Conservation (phyloP, 2,329 filamentous ascomycete species). For the Elsinoe fawcettii region DNA sequence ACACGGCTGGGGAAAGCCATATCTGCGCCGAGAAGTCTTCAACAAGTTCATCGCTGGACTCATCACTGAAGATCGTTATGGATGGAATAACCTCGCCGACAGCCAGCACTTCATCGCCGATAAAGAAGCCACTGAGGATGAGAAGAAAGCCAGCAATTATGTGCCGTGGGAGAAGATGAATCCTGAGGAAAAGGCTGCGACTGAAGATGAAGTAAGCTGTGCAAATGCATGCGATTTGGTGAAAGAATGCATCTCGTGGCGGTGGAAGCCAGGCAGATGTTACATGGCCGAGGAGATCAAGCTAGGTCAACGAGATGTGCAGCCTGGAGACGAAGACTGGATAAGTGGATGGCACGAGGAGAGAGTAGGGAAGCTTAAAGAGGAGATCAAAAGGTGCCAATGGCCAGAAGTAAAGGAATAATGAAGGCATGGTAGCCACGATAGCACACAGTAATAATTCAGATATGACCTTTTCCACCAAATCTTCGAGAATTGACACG, state of each 20-base stretch:
- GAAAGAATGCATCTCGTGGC: slow-evolving; percentile 30
- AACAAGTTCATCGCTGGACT: slow-evolving; percentile 27
- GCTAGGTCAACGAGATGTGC: slow-evolving; percentile 27
- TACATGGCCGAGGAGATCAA: slow-evolving; percentile 27
- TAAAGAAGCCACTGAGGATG: slow-evolving; percentile 19
- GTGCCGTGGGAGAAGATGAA: slow-evolving; percentile 17
- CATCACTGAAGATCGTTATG: slow-evolving; percentile 25
- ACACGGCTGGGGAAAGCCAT: slow-evolving; percentile 27
- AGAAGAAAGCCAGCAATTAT: neutral
- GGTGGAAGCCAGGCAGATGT: slow-evolving; percentile 28
- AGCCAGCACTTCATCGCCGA: slow-evolving; percentile 23
- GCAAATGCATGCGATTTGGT: slow-evolving; percentile 23
- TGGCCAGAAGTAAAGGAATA: neutral
- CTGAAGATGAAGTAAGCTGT: slow-evolving; percentile 20
- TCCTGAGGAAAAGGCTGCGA: slow-evolving; percentile 15
- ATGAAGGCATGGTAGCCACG: neutral
- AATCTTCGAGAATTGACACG: neutral
- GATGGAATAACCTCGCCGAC: slow-evolving; percentile 30
- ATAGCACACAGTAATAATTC: too few relatives aligned
- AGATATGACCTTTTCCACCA: too few relatives aligned
- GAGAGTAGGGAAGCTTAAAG: slow-evolving; percentile 17
- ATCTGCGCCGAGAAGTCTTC: slow-evolving; percentile 29
- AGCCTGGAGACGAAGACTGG: slow-evolving; percentile 25
- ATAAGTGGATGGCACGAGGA: slow-evolving; percentile 28
- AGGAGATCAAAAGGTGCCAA: neutral